phyloP scores from a whole-genome alignment of 2,329 filamentous ascomycete species.

The Fusarium sarcochroum region DNA sequence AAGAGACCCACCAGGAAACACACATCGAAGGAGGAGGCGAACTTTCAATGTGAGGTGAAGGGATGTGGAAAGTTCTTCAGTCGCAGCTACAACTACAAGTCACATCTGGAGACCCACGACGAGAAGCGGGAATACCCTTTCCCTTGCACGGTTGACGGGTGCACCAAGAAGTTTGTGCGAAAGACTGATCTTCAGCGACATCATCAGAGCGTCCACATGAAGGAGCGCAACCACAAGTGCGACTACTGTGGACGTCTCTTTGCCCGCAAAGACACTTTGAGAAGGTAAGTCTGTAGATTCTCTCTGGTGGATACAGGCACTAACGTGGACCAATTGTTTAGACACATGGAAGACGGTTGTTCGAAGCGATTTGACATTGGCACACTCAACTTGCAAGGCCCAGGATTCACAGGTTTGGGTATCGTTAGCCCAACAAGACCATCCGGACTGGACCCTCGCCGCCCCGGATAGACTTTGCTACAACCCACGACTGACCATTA shows the following conservation, averaged over 20 bases:
- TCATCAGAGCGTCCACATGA: slow-evolving; percentile 79
- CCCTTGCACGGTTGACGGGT: slow-evolving; percentile 74
- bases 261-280: slow-evolving; percentile 85
- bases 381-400: slow-evolving; percentile 62
- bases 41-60: slow-evolving; percentile 76
- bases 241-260: slow-evolving; percentile 79
- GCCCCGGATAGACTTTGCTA: slow-evolving; percentile 26
- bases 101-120: slow-evolving; percentile 88
- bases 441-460: slow-evolving; percentile 35
- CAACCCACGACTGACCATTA: not conserved
- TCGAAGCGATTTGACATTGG: slow-evolving; percentile 74
- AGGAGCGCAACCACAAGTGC: slow-evolving; percentile 78
- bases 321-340: slow-evolving; percentile 52
- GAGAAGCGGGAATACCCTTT: slow-evolving; percentile 79
- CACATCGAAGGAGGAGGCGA: slow-evolving; percentile 78
- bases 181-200: slow-evolving; percentile 82
- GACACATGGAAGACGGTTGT: slow-evolving; percentile 84
- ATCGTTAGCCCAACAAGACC: slow-evolving; percentile 38
- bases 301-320: not conserved
- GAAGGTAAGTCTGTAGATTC: slow-evolving; percentile 69
- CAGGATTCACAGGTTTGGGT: slow-evolving; percentile 43
- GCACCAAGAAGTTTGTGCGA: slow-evolving; percentile 82
- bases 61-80: slow-evolving; percentile 85
- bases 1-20: slow-evolving; percentile 63
- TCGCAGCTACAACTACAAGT: slow-evolving; percentile 87